Evolutionary conservation across 2,329 filamentous ascomycete species (phyloP).

Genomic region (Botrytis cinerea): DNA sequence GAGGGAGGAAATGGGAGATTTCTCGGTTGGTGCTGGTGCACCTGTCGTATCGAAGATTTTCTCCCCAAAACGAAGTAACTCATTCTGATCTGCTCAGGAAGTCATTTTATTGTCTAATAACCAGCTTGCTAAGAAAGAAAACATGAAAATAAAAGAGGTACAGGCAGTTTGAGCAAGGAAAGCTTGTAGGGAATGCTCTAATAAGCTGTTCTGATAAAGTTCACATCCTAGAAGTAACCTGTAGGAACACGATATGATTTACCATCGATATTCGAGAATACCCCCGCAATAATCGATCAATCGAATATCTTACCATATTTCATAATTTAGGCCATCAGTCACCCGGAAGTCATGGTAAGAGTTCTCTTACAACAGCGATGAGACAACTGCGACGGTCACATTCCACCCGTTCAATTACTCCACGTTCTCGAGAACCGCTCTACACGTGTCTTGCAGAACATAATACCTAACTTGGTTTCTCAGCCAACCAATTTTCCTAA

Average conservation of each 20-base stretch:
- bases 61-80: conserved; percentile 24
- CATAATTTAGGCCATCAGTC: no score
- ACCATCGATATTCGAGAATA: background rate
- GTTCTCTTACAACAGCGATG: no score
- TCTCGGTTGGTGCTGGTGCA: conserved; percentile 24
- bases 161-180: background rate
- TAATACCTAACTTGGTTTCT: background rate
- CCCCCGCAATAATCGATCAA: background rate
- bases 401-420: background rate
- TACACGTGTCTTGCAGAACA: background rate
- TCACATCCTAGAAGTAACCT: background rate
- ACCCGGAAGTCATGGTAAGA: background rate
- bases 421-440: background rate
- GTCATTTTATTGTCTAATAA: background rate
- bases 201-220: background rate
- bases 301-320: background rate
- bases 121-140: background rate
- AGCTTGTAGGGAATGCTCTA: no score
- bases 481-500: background rate
- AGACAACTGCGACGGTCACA: background rate
- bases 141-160: no score
- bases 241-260: no score
- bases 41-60: conserved; percentile 25
- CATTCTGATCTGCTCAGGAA: conserved; percentile 25
- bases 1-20: conserved; percentile 26